Base-by-base conservation (phyloP, 2,329 filamentous ascomycete genomes). In the Aspergillus sp. region DNA sequence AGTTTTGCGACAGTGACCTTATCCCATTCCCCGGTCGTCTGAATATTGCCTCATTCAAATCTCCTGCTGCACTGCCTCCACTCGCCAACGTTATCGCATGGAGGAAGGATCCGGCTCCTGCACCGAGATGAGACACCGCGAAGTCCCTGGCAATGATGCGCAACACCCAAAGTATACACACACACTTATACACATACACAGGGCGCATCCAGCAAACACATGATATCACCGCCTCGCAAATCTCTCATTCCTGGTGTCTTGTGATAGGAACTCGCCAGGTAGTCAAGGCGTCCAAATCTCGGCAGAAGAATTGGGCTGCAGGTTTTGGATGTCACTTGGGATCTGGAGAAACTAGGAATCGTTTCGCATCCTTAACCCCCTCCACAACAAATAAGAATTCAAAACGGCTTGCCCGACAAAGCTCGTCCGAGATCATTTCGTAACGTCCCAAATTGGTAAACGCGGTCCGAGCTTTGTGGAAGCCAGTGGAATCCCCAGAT, bases 381-480 rank as follows among this genome's bases (percentile, higher is more conserved):
- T 53, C 54, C 59, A 59, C 54, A 55, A 51, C 59, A 51, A 59
- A 58, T 52, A 39, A 44, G 46, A 56, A 51, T 46, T 43, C 31
- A 43, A 44, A 46, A 41, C 48, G 45, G 39, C 51, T 40, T 25
- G n/a, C 37, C 40, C 41, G 4, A 33, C 43, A 41, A 27, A 45
- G 31, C 52, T 55, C 39, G 23, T 60, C 54, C 58, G 55, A 46
- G 37, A 46, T 37, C 47, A 45, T 47, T 59, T 57, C 58, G 58
- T 57, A 50, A 31, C 27, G 19, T 43, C 57, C 58, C 35, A 60
- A 60, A 51, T 31, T 51, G 60, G 57, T 51, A 61, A 62, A 62
- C 41, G 54, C 62, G 55, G 58, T 60, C 62, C 60, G 58, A 61
- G 58, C 52, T 50, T 47, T 55, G 37, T n/a, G 17, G 11, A 33